These are phyloP conservation scores for Aspergillus hancockii DNA, from an alignment of 495 filamentous ascomycete species.

Conservation along the genomic window DNA sequence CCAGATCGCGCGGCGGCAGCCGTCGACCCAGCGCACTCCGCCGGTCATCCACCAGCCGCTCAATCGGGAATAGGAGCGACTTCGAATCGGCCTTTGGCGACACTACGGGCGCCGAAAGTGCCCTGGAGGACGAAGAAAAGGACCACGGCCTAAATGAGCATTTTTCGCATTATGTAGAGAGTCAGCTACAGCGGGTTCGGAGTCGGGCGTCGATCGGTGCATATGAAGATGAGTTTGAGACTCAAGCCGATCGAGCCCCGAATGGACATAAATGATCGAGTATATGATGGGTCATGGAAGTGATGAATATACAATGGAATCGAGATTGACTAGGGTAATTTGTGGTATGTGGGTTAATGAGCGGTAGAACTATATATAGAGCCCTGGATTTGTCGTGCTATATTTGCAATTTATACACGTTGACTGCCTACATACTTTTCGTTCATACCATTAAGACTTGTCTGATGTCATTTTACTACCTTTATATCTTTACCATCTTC, in stretches of 20 bases:
- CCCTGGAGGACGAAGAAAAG: conserved; percentile 34
- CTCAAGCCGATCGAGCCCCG: conserved; percentile 39
- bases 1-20: conserved; percentile 35
- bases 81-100: conserved; percentile 54
- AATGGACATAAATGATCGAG: conserved; percentile 27
- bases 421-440: background rate
- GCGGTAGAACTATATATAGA: background rate
- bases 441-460: no score
- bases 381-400: background rate
- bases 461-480: no score
- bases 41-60: conserved; percentile 79
- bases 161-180: conserved; percentile 68
- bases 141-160: conserved; percentile 59
- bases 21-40: conserved; percentile 56
- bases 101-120: conserved; percentile 27
- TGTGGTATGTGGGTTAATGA: background rate
- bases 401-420: background rate
- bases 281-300: background rate
- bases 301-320: no score
- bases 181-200: conserved; percentile 65
- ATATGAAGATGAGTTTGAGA: conserved; percentile 64
- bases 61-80: conserved; percentile 85
- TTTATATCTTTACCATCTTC: no score
- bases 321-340: no score
- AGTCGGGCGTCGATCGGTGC: conserved; percentile 51